phyloP scores from a whole-genome alignment of 2,329 filamentous ascomycete genomes.

The Arthrobotrys entomopaga region DNA sequence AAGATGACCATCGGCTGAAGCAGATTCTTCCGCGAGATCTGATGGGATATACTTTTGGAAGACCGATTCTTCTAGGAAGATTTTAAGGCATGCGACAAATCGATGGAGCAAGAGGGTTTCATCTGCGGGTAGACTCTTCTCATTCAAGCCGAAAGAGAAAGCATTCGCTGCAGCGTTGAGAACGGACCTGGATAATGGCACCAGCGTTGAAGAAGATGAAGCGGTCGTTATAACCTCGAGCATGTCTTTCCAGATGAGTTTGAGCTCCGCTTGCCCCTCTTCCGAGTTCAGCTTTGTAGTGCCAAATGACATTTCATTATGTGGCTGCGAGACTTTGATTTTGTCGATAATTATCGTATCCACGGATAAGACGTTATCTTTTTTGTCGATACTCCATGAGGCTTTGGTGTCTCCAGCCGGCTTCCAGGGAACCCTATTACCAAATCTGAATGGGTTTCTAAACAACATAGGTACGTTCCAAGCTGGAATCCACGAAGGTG shows the following conservation, averaged over 20 bases:
- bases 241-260: slow-evolving; percentile 56
- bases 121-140: slow-evolving; percentile 56
- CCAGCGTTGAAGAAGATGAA: slow-evolving; percentile 34
- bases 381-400: slow-evolving; percentile 58
- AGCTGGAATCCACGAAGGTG: slow-evolving; percentile 58
- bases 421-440: slow-evolving; percentile 58
- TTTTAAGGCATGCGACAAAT: slow-evolving; percentile 58
- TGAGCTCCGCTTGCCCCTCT: slow-evolving; percentile 49
- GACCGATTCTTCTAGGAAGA: slow-evolving; percentile 56
- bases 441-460: slow-evolving; percentile 60
- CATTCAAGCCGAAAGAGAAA: slow-evolving; percentile 58
- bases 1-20: slow-evolving; percentile 53
- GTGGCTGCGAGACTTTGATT: slow-evolving; percentile 36
- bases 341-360: slow-evolving; percentile 53
- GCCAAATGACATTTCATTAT: slow-evolving; percentile 57
- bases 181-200: slow-evolving; percentile 30
- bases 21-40: slow-evolving; percentile 56
- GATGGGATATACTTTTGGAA: slow-evolving; percentile 56
- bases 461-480: slow-evolving; percentile 59
- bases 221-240: slow-evolving; percentile 44
- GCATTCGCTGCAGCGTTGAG: slow-evolving; percentile 57
- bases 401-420: slow-evolving; percentile 52
- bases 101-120: slow-evolving; percentile 52
- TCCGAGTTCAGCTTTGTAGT: slow-evolving; percentile 56
- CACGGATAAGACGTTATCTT: slow-evolving; percentile 53